Percentiles rank a stretch among this genome's conserved stretches.
These are phyloP conservation scores for Pseudomicrostroma phylloplanum DNA, from an alignment of 1,284 basidiomycete species.

Conservation along the genomic window DNA sequence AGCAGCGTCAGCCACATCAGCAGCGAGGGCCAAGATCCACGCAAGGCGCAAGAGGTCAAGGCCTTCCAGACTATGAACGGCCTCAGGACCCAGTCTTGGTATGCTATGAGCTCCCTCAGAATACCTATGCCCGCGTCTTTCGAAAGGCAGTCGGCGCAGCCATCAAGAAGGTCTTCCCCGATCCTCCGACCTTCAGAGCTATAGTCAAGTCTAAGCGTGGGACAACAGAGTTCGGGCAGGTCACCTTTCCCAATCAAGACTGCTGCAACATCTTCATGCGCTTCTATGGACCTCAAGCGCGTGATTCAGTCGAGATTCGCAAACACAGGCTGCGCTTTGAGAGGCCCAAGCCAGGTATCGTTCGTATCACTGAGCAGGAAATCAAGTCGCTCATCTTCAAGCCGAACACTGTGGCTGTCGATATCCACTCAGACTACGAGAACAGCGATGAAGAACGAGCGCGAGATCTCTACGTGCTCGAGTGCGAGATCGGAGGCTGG, in stretches of 20 bases:
- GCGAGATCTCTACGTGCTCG: background rate
- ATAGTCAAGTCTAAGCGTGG: background rate
- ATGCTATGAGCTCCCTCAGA: background rate
- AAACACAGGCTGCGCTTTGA: background rate
- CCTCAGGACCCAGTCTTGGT: too few relatives aligned
- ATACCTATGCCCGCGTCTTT: background rate
- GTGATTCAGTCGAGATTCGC: conserved; percentile 1
- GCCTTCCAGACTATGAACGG: too few relatives aligned
- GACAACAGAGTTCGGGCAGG: background rate
- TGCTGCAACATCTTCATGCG: background rate
- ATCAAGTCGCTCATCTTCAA: background rate
- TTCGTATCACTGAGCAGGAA: conserved; percentile 1
- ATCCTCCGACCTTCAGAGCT: conserved; percentile 1
- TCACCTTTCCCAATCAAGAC: background rate
- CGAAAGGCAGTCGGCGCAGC: background rate
- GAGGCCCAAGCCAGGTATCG: background rate
- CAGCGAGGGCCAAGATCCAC: too few relatives aligned
- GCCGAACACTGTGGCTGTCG: background rate
- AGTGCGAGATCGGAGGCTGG: conserved; percentile 3
- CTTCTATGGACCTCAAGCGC: background rate
- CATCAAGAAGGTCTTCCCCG: background rate
- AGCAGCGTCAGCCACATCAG: too few relatives aligned
- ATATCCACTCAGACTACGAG: background rate
- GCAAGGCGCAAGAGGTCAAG: too few relatives aligned
- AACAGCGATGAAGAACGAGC: background rate